A percentile compares a stretch with the other conserved stretches of the same genome.
Evolutionary conservation across 2,329 filamentous ascomycete genomes (phyloP).

Genomic region (Xylariaceae sp.): DNA sequence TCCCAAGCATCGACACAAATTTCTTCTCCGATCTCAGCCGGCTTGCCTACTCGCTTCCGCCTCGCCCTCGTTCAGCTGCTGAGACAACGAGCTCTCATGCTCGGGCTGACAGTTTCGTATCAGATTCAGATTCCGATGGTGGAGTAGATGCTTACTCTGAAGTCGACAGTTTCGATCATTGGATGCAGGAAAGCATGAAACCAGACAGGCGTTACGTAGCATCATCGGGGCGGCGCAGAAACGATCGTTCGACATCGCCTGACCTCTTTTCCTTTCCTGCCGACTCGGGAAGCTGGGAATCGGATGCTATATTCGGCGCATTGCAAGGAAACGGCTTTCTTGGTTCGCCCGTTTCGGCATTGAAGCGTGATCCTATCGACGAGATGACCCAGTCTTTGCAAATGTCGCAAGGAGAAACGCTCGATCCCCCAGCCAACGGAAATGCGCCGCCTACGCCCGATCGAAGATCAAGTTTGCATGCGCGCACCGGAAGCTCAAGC

Average conservation of each 20-base stretch:
- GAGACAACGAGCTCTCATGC: slow-evolving; percentile 48
- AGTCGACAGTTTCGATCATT: slow-evolving; percentile 57
- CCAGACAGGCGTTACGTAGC: slow-evolving; percentile 34
- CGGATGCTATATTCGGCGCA: slow-evolving; percentile 50
- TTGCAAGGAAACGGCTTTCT: slow-evolving; percentile 40
- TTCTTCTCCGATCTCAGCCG: slow-evolving; percentile 29
- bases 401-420: slow-evolving; percentile 41
- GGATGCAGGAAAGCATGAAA: slow-evolving; percentile 58
- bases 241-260: slow-evolving; percentile 44
- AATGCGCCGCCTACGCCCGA: slow-evolving; percentile 52
- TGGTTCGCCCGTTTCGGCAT: slow-evolving; percentile 34
- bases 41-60: slow-evolving; percentile 34
- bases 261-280: slow-evolving; percentile 59
- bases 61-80: slow-evolving; percentile 51
- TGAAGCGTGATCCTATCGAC: slow-evolving; percentile 48
- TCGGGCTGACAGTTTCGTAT: slow-evolving; percentile 48
- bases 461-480: slow-evolving; percentile 57
- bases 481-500: slow-evolving; percentile 43
- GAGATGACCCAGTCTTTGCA: slow-evolving; percentile 49
- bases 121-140: slow-evolving; percentile 52
- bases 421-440: slow-evolving; percentile 34
- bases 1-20: slow-evolving; percentile 34
- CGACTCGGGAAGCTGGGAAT: slow-evolving; percentile 48
- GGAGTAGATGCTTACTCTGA: slow-evolving; percentile 43
- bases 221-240: slow-evolving; percentile 10